Evolutionary conservation across 352 stramenopile genomes (phyloP).

Genomic region (Aphanomyces invadans): DNA sequence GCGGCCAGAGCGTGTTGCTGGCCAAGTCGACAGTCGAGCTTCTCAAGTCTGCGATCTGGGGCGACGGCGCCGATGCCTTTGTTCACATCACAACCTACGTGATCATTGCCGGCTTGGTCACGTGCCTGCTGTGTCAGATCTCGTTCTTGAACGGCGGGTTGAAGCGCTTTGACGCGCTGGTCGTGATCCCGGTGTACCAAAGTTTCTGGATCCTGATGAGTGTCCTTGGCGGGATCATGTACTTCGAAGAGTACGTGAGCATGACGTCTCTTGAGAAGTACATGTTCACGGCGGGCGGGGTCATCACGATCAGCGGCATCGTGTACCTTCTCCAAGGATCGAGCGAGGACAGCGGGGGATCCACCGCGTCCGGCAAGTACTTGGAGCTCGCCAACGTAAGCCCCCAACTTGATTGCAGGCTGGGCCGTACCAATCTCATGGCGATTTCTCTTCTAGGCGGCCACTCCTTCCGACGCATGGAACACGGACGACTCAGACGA

Average conservation of each 20-base stretch:
- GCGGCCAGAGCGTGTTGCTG: conserved; percentile 81
- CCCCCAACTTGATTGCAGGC: background rate
- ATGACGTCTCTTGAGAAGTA: conserved; percentile 68
- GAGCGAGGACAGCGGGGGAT: conserved; percentile 26
- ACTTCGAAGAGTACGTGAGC: conserved; percentile 87
- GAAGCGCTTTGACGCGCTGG: conserved; percentile 80
- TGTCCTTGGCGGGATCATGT: conserved; percentile 87
- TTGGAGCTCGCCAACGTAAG: conserved; percentile 17
- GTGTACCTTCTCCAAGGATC: conserved; percentile 60
- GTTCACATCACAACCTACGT: conserved; percentile 69
- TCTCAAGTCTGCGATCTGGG: conserved; percentile 86
- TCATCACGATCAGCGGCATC: conserved; percentile 73
- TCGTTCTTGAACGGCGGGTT: conserved; percentile 86
- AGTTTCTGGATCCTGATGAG: conserved; percentile 88
- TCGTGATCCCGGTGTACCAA: conserved; percentile 87
- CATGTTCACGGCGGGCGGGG: conserved; percentile 71
- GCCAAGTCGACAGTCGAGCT: conserved; percentile 86
- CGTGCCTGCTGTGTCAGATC: conserved; percentile 73
- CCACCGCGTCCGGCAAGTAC: conserved; percentile 15
- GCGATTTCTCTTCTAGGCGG: conserved; percentile 33
- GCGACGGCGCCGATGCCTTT: conserved; percentile 71
- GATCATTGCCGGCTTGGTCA: conserved; percentile 54
- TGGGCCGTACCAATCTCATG: background rate
- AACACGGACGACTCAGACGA: conserved; percentile 76
- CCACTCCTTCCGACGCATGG: conserved; percentile 73